phyloP scores from a whole-genome alignment of 148 eudicot genomes.

The Chenopodium berlandieri region DNA sequence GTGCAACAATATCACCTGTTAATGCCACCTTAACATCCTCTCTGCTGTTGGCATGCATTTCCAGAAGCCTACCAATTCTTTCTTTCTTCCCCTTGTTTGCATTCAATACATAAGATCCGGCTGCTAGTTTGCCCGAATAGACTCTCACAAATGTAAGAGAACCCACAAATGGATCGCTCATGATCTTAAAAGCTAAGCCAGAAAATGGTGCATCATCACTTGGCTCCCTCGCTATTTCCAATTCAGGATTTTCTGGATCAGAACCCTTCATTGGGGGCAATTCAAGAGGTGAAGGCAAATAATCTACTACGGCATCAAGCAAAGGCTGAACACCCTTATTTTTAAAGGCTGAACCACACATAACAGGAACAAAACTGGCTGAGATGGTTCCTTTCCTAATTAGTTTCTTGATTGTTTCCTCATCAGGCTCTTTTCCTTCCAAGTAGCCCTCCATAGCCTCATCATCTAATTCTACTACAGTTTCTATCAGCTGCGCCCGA shows the following conservation, averaged over 20 bases:
- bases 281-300: constrained; percentile 90
- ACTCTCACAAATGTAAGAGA: constrained; percentile 93
- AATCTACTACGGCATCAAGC: constrained; percentile 97
- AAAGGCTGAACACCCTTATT: constrained; percentile 98
- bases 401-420: constrained; percentile 71
- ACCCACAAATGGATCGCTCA: constrained; percentile 95
- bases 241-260: constrained; percentile 88
- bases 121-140: constrained; percentile 80
- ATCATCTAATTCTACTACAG: constrained; percentile 76
- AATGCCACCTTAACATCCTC: constrained; percentile 83
- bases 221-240: constrained; percentile 55
- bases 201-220: constrained; percentile 91
- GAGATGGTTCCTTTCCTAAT: constrained; percentile 77
- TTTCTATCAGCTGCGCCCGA: constrained; percentile 69
- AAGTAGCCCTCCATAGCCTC: constrained; percentile 76
- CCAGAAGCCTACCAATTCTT: constrained; percentile 90
- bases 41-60: constrained; percentile 99
- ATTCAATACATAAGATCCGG: constrained; percentile 87
- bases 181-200: constrained; percentile 94
- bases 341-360: constrained; percentile 97
- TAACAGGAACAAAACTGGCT: constrained; percentile 71
- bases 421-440: constrained; percentile 92
- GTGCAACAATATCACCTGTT: constrained; percentile 93
- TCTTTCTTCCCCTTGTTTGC: constrained; percentile 97
- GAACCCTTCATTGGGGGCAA: constrained; percentile 90